Evolutionary conservation across 1,139 yeast genomes (phyloP).

Genomic region (Entelexis paramagnoliae): DNA sequence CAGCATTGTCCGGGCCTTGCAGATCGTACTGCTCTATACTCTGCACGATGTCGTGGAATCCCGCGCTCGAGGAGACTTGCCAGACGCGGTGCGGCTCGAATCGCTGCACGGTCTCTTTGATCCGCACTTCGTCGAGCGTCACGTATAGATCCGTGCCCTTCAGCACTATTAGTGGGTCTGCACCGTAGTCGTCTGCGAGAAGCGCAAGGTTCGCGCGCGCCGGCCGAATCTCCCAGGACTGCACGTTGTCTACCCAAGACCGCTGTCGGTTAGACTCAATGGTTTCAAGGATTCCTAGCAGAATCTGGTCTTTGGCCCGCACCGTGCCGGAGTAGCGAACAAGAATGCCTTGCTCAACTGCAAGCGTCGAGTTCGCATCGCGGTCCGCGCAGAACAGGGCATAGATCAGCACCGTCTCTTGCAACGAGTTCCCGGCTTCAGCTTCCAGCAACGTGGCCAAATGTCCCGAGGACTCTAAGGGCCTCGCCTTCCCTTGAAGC

Average conservation of each 20-base stretch:
- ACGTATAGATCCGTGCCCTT: constrained; percentile 43
- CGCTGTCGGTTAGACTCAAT: constrained; percentile 45
- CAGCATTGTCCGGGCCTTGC: background rate
- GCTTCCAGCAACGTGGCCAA: background rate
- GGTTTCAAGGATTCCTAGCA: constrained; percentile 45
- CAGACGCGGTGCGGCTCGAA: constrained; percentile 27
- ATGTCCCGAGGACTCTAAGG: background rate
- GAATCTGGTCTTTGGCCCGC: constrained; percentile 49
- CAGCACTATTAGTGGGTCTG: constrained; percentile 34
- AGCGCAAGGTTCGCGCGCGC: constrained; percentile 26
- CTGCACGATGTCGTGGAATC: background rate
- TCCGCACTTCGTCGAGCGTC: constrained; percentile 43
- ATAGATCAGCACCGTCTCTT: constrained; percentile 3
- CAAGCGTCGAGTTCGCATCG: constrained; percentile 38
- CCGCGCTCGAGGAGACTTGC: background rate
- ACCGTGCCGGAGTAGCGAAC: constrained; percentile 53
- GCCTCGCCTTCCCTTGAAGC: background rate
- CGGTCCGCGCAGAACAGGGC: constrained; percentile 4
- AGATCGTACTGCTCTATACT: background rate
- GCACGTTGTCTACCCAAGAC: constrained; percentile 52
- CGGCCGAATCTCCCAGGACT: constrained; percentile 52
- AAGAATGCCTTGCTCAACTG: constrained; percentile 42
- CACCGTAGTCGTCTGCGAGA: constrained; percentile 25
- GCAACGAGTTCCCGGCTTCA: background rate
- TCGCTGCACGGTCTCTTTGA: constrained; percentile 41